phyloP scores from a whole-genome alignment of 108 stramenopile genomes.

The Pseudonitzschia multiseries region DNA sequence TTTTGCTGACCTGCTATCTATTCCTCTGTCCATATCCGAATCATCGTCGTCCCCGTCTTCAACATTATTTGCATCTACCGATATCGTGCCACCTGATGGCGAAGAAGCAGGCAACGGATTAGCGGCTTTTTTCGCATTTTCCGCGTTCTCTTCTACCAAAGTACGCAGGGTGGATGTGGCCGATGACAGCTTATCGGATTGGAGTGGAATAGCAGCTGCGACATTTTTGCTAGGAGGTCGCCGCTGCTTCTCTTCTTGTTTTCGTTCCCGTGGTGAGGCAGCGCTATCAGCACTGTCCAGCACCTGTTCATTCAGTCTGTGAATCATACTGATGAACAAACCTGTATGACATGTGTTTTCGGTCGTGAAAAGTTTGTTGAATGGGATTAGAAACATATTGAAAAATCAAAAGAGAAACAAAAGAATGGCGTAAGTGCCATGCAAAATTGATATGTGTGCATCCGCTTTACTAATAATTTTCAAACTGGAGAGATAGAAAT shows the following conservation, averaged over 20 bases:
- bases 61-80: constrained; percentile 11
- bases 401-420: background rate
- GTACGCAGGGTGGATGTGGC: constrained; percentile 46
- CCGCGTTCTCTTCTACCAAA: constrained; percentile 64
- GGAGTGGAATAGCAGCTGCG: constrained; percentile 2
- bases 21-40: constrained; percentile 11
- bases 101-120: background rate
- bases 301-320: constrained; percentile 78
- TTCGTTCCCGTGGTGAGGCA: constrained; percentile 13
- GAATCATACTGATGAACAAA: constrained; percentile 88
- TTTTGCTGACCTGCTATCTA: background rate
- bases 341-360: background rate
- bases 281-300: constrained; percentile 24
- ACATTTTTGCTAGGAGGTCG: background rate
- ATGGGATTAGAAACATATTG: background rate
- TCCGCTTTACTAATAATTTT: no score
- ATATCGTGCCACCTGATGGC: background rate
- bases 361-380: no score
- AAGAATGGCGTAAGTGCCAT: background rate
- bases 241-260: constrained; percentile 16
- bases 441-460: background rate
- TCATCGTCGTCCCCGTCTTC: constrained; percentile 29
- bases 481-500: background rate
- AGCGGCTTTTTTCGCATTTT: background rate
- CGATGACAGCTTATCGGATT: background rate